phyloP scores from a whole-genome alignment of 306 rosid genomes.

The Carpinus fangiana region DNA sequence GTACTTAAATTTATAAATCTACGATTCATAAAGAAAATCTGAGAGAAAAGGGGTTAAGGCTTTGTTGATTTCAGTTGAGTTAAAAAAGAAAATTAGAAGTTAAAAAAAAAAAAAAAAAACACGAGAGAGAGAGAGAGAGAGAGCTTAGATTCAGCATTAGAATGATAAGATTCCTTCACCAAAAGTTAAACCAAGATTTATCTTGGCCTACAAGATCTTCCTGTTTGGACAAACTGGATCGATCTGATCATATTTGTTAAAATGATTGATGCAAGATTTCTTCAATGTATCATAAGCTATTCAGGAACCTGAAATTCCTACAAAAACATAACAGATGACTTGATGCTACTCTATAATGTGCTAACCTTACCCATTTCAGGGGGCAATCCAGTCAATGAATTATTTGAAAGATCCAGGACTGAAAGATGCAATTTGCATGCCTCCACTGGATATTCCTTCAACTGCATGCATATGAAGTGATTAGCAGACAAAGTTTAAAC shows the following conservation, averaged over 20 bases:
- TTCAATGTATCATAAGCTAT: not conserved
- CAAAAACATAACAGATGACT: conserved; percentile 21
- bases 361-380: conserved; percentile 81
- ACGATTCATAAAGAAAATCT: not conserved
- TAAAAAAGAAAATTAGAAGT: not conserved
- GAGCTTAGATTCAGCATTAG: not conserved
- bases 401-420: conserved; percentile 85
- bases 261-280: not conserved
- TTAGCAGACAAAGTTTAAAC: conserved; percentile 22
- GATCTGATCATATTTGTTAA: not conserved
- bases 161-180: not conserved
- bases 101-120: not conserved
- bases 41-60: not conserved
- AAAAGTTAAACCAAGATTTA: not conserved
- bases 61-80: not conserved
- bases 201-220: not conserved
- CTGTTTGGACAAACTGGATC: not conserved
- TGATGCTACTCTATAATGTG: conserved; percentile 21
- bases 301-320: conserved; percentile 9
- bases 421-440: conserved; percentile 79
- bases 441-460: conserved; percentile 91
- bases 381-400: conserved; percentile 87
- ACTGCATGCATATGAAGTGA: conserved; percentile 49
- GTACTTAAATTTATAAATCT: not conserved
- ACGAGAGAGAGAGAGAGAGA: not conserved